A percentile compares a stretch with the other conserved stretches of the same genome.
These are phyloP conservation scores for Boletus semigastroideus DNA, from an alignment of 1,284 basidiomycete species.

Conservation along the genomic window DNA sequence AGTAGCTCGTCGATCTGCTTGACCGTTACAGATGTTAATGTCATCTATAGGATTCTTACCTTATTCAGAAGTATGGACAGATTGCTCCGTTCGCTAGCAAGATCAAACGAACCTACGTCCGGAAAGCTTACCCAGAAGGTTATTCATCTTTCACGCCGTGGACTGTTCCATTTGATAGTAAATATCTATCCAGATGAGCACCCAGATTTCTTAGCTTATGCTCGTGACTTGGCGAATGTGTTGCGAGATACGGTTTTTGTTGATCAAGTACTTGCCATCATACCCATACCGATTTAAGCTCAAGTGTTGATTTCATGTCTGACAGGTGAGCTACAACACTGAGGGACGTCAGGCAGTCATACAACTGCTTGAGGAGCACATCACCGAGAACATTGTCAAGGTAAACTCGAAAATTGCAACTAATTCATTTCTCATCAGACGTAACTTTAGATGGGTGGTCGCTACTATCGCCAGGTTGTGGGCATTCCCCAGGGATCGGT, in stretches of 20 bases:
- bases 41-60: slow-evolving; percentile 54
- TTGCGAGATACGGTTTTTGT: slow-evolving; percentile 82
- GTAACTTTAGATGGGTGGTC: slow-evolving; percentile 60
- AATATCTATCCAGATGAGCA: slow-evolving; percentile 77
- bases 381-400: slow-evolving; percentile 90
- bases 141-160: slow-evolving; percentile 1
- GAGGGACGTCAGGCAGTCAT: slow-evolving; percentile 66
- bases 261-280: slow-evolving; percentile 79
- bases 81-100: slow-evolving; percentile 52
- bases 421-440: neutral
- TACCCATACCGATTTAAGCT: no score
- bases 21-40: neutral
- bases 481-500: slow-evolving; percentile 98
- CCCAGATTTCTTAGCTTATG: slow-evolving; percentile 71
- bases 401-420: slow-evolving; percentile 36
- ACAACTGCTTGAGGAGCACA: slow-evolving; percentile 82
- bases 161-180: neutral
- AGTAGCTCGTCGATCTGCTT: slow-evolving; percentile 40
- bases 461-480: slow-evolving; percentile 81
- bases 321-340: slow-evolving; percentile 60
- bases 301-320: no score
- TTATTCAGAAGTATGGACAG: slow-evolving; percentile 65
- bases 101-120: slow-evolving; percentile 55
- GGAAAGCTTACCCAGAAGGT: slow-evolving; percentile 71
- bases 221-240: slow-evolving; percentile 59